phyloP scores from a whole-genome alignment of 1,284 basidiomycete genomes.

The Ceratobasidium sp. region DNA sequence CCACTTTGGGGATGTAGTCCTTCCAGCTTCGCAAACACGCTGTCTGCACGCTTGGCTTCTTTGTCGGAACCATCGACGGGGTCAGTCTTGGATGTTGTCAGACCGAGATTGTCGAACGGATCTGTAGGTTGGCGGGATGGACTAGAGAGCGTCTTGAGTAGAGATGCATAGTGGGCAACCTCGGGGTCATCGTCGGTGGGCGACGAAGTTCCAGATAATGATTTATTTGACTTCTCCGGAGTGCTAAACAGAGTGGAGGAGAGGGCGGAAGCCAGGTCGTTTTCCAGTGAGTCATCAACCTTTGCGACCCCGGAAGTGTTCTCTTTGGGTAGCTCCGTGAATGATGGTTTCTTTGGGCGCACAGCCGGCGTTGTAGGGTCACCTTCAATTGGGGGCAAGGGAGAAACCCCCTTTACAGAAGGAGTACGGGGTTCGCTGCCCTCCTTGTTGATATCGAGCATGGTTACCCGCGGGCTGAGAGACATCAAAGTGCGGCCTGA shows the following conservation, averaged over 20 bases:
- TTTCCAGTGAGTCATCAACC: neutral
- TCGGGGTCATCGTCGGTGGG: slow-evolving; percentile 40
- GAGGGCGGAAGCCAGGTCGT: slow-evolving; percentile 28
- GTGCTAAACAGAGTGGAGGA: slow-evolving; percentile 19
- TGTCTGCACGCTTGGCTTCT: slow-evolving; percentile 37
- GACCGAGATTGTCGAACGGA: slow-evolving; percentile 11
- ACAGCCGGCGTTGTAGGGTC: slow-evolving; percentile 15
- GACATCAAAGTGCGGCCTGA: slow-evolving; percentile 14
- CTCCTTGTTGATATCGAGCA: slow-evolving; percentile 18
- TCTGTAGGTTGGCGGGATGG: slow-evolving; percentile 33
- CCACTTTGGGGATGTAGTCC: slow-evolving; percentile 41
- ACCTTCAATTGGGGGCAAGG: neutral
- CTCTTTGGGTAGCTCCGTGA: neutral
- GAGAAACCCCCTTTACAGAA: neutral
- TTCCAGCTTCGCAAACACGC: slow-evolving; percentile 43
- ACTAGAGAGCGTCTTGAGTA: slow-evolving; percentile 32
- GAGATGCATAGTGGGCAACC: slow-evolving; percentile 24
- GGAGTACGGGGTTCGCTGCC: slow-evolving; percentile 21
- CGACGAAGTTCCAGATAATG: neutral
- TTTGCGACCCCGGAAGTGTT: neutral
- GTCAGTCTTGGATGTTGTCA: slow-evolving; percentile 12
- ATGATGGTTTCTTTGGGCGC: neutral
- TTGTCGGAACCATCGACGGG: slow-evolving; percentile 11
- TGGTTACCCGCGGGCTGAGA: neutral
- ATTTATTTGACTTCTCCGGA: slow-evolving; percentile 3